These are phyloP conservation scores for Sarcodon aspratus DNA, from an alignment of 768 basidiomycete genomes.

Conservation along the genomic window DNA sequence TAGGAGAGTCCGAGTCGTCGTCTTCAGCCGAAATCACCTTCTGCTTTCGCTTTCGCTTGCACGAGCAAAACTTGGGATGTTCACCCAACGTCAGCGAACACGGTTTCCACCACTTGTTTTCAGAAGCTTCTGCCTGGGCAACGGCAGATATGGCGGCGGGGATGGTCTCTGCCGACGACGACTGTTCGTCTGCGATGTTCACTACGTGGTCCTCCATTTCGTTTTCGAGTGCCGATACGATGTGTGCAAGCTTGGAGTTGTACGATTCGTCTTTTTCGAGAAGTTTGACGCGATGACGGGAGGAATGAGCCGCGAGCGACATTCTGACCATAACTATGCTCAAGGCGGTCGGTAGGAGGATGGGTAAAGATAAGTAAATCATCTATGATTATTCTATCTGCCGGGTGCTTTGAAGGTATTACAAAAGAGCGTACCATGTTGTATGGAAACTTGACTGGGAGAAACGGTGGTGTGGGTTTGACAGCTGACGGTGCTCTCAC, in stretches of 20 bases:
- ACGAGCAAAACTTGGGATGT: background rate
- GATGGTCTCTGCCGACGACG: background rate
- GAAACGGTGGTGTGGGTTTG: conserved; percentile 26
- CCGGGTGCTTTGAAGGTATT: background rate
- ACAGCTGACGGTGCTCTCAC: conserved; percentile 25
- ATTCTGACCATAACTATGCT: conserved; percentile 45
- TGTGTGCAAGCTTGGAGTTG: conserved; percentile 39
- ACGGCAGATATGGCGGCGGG: background rate
- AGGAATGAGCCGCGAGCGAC: conserved; percentile 42
- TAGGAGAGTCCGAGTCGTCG: background rate
- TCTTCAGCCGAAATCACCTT: background rate
- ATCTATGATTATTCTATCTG: conserved; percentile 22
- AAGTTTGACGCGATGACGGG: conserved; percentile 50
- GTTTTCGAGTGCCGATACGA: conserved; percentile 47
- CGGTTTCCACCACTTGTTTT: background rate
- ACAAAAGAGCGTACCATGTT: conserved; percentile 40
- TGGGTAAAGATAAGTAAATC: conserved; percentile 43
- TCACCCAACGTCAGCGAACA: background rate
- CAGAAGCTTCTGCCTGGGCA: background rate
- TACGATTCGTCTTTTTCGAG: conserved; percentile 46
- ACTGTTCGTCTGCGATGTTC: conserved; percentile 39
- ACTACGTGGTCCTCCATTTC: conserved; percentile 50
- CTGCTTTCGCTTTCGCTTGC: background rate
- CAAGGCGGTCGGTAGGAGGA: conserved; percentile 52
- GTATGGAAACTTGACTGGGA: conserved; percentile 52